phyloP scores from a whole-genome alignment of 2,329 filamentous ascomycete species.

The Penicillium sp. region DNA sequence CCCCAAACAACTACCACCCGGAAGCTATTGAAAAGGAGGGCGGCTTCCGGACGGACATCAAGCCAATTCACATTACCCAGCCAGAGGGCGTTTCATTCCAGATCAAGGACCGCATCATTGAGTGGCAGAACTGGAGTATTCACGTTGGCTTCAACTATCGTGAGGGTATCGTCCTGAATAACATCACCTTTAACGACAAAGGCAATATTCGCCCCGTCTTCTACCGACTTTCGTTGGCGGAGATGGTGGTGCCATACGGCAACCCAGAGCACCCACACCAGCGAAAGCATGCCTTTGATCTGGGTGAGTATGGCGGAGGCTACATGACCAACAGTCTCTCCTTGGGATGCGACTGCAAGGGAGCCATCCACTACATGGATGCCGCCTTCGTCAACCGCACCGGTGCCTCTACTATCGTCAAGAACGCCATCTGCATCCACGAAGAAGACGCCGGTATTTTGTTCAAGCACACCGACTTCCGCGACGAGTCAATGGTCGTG shows the following conservation, averaged over 20 bases:
- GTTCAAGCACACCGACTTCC: constrained; percentile 93
- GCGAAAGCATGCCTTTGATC: constrained; percentile 49
- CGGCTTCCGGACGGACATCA: constrained; percentile 74
- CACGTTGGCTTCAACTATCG: constrained; percentile 95
- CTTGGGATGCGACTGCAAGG: constrained; percentile 46
- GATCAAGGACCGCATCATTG: constrained; percentile 68
- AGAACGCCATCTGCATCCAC: constrained; percentile 93
- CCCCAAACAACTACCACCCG: constrained; percentile 76
- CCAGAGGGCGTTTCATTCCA: constrained; percentile 86
- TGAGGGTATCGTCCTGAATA: constrained; percentile 84
- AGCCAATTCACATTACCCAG: constrained; percentile 83
- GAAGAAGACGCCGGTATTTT: constrained; percentile 89
- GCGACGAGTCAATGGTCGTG: constrained; percentile 81
- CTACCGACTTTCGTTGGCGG: constrained; percentile 81
- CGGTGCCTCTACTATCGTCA: constrained; percentile 74
- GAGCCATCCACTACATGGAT: constrained; percentile 83
- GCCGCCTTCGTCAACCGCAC: constrained; percentile 76
- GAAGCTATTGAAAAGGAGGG: constrained; percentile 68
- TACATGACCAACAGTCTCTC: constrained; percentile 51
- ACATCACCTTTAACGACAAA: constrained; percentile 86
- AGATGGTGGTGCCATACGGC: constrained; percentile 84
- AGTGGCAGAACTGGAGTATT: constrained; percentile 92
- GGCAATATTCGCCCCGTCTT: constrained; percentile 74
- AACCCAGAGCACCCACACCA: constrained; percentile 51
- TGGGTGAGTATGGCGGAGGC: constrained; percentile 49